Evolutionary conservation across 1,284 basidiomycete species (phyloP).

Genomic region (Phylloporus sp.): DNA sequence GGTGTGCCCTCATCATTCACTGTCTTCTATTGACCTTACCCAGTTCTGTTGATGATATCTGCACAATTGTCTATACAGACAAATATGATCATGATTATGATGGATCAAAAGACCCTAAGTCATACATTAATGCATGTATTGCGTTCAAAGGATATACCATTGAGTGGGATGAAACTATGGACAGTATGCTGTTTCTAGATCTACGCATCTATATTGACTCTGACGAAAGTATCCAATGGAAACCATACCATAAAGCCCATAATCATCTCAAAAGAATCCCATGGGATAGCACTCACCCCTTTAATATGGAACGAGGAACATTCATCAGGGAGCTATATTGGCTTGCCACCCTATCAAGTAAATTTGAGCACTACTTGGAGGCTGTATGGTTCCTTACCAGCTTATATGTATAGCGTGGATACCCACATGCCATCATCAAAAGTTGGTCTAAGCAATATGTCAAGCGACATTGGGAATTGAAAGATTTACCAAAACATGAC

Average conservation of each 20-base stretch:
- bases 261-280: conserved; percentile 1
- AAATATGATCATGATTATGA: background rate
- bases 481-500: background rate
- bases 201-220: background rate
- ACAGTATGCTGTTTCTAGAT: background rate
- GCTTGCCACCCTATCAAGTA: background rate
- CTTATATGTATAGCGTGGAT: background rate
- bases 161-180: background rate
- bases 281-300: background rate
- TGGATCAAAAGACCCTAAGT: background rate
- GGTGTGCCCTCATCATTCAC: too few species aligned
- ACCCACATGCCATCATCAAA: background rate
- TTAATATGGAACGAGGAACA: background rate
- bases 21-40: too few species aligned
- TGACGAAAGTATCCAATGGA: background rate
- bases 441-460: background rate
- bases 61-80: background rate
- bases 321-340: background rate
- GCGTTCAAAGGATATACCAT: background rate
- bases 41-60: background rate
- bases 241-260: background rate
- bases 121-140: background rate
- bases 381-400: background rate
- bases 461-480: background rate
- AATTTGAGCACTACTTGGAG: background rate